Evolutionary conservation across 306 rosid species (phyloP).

Genomic region (Cicer chorassanicum): DNA sequence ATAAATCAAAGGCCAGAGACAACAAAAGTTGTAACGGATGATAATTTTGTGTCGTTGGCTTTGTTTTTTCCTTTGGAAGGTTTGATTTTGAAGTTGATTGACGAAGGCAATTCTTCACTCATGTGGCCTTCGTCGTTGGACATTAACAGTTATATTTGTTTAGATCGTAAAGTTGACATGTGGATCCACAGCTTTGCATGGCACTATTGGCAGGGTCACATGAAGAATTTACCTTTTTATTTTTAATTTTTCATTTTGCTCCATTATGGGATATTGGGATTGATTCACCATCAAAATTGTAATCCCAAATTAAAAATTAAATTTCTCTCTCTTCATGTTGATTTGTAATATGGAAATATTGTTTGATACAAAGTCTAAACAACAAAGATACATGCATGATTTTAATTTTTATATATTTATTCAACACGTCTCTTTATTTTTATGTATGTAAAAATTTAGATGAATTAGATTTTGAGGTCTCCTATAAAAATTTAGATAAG

Average conservation of each 20-base stretch:
- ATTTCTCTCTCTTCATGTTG: too few relatives aligned
- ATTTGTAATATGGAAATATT: too few relatives aligned
- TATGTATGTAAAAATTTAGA: too few relatives aligned
- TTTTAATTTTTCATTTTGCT: background rate
- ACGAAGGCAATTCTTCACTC: slow-evolving; percentile 40
- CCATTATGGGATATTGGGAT: too few relatives aligned
- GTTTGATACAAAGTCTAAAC: too few relatives aligned
- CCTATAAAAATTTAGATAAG: too few relatives aligned
- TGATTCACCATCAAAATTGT: too few relatives aligned
- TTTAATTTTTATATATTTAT: too few relatives aligned
- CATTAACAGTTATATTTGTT: slow-evolving; percentile 41
- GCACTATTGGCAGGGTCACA: background rate
- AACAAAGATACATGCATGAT: too few relatives aligned
- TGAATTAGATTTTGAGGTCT: fast-evolving
- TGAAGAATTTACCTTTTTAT: background rate
- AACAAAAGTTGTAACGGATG: slow-evolving; percentile 30
- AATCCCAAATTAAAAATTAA: too few relatives aligned
- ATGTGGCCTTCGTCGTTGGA: slow-evolving; percentile 32
- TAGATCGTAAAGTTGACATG: slow-evolving; percentile 38
- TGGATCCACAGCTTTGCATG: slow-evolving; percentile 37
- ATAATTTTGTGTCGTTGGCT: slow-evolving; percentile 33
- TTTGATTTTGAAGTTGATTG: slow-evolving; percentile 17
- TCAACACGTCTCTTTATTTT: too few relatives aligned
- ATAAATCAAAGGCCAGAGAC: slow-evolving; percentile 42
- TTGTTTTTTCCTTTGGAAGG: slow-evolving; percentile 5